Evolutionary conservation across 345 rosid species (phyloP).

Genomic region (Ceriops tagal): DNA sequence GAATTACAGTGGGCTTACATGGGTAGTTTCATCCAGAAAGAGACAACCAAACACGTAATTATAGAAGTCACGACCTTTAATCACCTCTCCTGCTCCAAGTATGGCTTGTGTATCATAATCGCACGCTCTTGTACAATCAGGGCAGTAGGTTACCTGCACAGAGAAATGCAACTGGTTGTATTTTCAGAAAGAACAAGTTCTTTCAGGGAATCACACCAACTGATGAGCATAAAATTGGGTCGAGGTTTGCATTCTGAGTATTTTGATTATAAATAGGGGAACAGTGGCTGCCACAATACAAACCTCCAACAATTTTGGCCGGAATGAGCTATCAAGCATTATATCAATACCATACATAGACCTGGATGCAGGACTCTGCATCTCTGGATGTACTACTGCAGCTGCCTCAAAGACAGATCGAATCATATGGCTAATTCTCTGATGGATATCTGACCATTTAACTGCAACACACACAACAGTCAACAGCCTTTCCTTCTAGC

Average conservation of each 20-base stretch:
- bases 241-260: background rate
- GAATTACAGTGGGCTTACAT: conserved; percentile 49
- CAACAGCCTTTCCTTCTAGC: background rate
- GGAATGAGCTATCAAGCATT: conserved; percentile 75
- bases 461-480: conserved; percentile 39
- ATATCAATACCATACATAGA: conserved; percentile 91
- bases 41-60: conserved; percentile 75
- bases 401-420: conserved; percentile 81
- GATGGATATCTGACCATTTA: conserved; percentile 75
- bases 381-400: conserved; percentile 75
- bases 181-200: background rate
- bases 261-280: background rate
- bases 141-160: conserved; percentile 82
- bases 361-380: conserved; percentile 73
- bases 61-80: conserved; percentile 68
- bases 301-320: conserved; percentile 91
- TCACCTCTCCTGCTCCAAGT: conserved; percentile 33
- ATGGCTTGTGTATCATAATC: conserved; percentile 57
- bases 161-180: background rate
- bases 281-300: conserved; percentile 21
- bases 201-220: background rate
- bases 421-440: conserved; percentile 55
- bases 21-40: conserved; percentile 59
- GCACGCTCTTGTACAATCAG: conserved; percentile 93
- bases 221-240: background rate